phyloP scores from a whole-genome alignment of 305 asterid species.

The Fraxinus platypoda region DNA sequence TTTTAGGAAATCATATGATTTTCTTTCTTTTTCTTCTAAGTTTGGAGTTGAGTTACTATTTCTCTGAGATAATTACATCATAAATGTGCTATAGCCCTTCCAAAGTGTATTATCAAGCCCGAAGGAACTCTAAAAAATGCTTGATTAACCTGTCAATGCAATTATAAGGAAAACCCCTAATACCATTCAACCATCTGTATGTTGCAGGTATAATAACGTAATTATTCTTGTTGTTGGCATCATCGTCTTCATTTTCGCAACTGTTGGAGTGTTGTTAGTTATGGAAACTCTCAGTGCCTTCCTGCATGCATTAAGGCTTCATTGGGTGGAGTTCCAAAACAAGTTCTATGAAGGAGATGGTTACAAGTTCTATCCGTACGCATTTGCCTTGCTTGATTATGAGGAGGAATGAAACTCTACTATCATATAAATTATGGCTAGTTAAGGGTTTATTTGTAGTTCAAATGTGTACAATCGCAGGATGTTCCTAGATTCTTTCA shows the following conservation, averaged over 20 bases:
- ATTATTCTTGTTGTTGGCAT: constrained; percentile 65
- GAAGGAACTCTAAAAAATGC: background rate
- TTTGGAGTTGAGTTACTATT: background rate
- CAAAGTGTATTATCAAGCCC: background rate
- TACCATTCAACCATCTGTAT: background rate
- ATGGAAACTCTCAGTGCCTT: constrained; percentile 97
- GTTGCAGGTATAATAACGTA: constrained; percentile 75
- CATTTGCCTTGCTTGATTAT: constrained; percentile 45
- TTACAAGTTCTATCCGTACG: constrained; percentile 75
- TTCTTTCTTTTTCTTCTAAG: background rate
- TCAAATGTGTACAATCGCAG: constrained; percentile 18
- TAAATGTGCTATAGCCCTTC: background rate
- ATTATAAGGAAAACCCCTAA: constrained; percentile 4
- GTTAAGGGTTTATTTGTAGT: constrained; percentile 9
- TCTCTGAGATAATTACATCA: background rate
- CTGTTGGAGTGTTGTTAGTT: constrained; percentile 86
- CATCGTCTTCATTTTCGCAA: constrained; percentile 67
- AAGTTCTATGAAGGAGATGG: constrained; percentile 97
- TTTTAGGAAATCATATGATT: background rate
- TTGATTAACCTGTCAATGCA: background rate
- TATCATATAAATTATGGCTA: background rate
- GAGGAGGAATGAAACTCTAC: constrained; percentile 62
- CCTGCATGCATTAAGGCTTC: constrained; percentile 90
- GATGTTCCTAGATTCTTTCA: constrained; percentile 31
- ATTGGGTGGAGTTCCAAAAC: constrained; percentile 95